Evolutionary conservation across 345 rosid species (phyloP), one percentile per base, ranked within the genome.

Genomic region (Mercurialis annua): DNA sequence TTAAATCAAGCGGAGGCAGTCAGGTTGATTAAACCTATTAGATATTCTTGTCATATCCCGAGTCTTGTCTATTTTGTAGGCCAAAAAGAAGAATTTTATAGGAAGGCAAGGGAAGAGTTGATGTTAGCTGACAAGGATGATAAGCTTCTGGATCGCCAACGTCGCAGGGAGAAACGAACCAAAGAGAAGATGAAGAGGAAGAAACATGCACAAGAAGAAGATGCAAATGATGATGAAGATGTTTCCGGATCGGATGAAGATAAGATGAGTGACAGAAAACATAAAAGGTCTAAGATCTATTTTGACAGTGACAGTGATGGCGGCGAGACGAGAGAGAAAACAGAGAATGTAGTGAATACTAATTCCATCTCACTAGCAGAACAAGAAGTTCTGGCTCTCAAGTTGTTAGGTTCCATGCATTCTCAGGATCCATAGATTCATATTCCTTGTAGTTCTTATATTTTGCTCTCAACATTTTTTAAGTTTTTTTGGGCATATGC

Each of bases 301-400:
- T 76, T 81, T 30, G 82, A 86, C 57, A 79, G 79, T 47, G 81
- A 77, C 20, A 62, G 33, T 18, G 85, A 85, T 14, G 68, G 67
- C 36, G 81, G 55, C 6, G 82, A 75, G 27, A 36, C 16, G 17
- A 71, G 42, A 51, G 75, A 64, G 66, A 61, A 14, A 4, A 47
- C 26, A 16, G 74, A 60, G 14, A 66, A 33, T 4, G 57, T 64
- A 1, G 81, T 72, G 57, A 68, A 78, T 10, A 70, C 77, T 3
- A 88, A 90, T 43, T 63, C 97, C 0, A 27, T 83, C 51, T 83
- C 96, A 55, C 11, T 88, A 61, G 85, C 83, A 27, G 96, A 90
- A 43, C 98, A 87, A 77, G 97, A 93, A 83, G 90, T 83, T 68
- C 75, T 89, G 70, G 98, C 94, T 56, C 90, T 93, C 46, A 84